phyloP scores from a whole-genome alignment of 2,329 filamentous ascomycete genomes.

The Stachybotrys chartarum region DNA sequence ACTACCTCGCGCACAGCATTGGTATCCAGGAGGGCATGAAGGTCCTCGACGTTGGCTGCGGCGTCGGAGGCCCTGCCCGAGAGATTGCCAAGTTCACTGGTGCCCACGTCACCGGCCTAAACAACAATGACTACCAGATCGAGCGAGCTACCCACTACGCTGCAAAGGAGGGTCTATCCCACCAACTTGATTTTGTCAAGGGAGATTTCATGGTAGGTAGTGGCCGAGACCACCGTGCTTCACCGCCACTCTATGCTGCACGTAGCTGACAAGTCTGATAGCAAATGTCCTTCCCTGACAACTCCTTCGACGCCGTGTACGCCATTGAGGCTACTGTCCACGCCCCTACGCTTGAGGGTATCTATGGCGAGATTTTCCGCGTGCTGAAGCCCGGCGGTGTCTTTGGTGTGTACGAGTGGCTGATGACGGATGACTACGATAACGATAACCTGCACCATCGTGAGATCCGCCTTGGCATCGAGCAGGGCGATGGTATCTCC shows the following conservation, averaged over 20 bases:
- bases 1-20: conserved; percentile 90
- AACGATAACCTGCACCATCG: conserved; percentile 81
- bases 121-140: conserved; percentile 99
- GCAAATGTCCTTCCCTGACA: conserved; percentile 93
- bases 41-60: conserved; percentile 93
- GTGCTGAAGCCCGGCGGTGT: conserved; percentile 93
- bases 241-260: neutral
- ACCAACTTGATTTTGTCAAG: conserved; percentile 83
- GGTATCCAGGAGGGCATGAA: conserved; percentile 79
- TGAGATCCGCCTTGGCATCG: conserved; percentile 86
- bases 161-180: conserved; percentile 67
- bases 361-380: conserved; percentile 91
- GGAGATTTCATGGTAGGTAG: conserved; percentile 81
- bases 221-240: neutral
- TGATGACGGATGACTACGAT: conserved; percentile 96
- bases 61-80: conserved; percentile 88
- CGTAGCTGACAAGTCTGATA: conserved; percentile 20
- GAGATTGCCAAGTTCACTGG: conserved; percentile 96
- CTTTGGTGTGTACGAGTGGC: conserved; percentile 98
- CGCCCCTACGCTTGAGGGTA: conserved; percentile 80
- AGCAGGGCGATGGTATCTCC: conserved; percentile 92
- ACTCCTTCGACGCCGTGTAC: conserved; percentile 90
- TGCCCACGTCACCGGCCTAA: conserved; percentile 81
- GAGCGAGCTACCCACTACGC: conserved; percentile 86
- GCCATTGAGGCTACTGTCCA: conserved; percentile 97